Base-by-base conservation (phyloP, 306 rosid species). In the Malus domestica region DNA sequence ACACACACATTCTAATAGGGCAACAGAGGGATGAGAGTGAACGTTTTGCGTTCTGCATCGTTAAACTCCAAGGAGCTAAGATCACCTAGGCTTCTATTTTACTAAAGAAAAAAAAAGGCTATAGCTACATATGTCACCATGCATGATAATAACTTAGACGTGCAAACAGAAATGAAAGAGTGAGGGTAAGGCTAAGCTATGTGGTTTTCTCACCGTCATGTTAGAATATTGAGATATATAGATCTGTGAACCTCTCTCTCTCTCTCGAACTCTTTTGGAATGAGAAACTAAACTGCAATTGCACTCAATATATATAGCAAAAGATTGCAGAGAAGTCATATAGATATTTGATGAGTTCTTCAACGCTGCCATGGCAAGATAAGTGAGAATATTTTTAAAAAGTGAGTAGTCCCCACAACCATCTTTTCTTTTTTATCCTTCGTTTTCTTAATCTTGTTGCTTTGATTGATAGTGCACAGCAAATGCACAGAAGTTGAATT, bases 401-500 rank as follows among this genome's bases (percentile, higher is more conserved):
- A 42, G 14, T 71, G 68, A 75, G 76, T 80, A 60, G 73, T 84
- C 78, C 82, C 80, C 78, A 81, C 49, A 42, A 2, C 49, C 63
- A 70, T 75, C 67, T 20, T 25, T 64, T 70, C 65, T 49, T 14
- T 42, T 49, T 5, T 42, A 63, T 62, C 40, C 59, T 80, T 76
- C 62, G 72, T 74, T 67, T 67, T 33, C n/a, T 51, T 54, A 44
- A 8, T 64, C 81, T 25, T 46, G 32, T 81, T 81, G 76, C 75
- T 74, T 69, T 22, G 6, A 64, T 73, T 29, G 67, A 81, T 77
- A 81, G 46, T 86, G 86, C 83, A 65, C 19, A 14, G 85, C 77
- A 84, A 83, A 15, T 83, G 77, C 84, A 60, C 14, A 55, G 88
- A 81, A 84, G 61, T 83, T 81, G 54, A 22, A 55, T 16, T 49